Evolutionary conservation across 305 asterid species (phyloP).

Genomic region (Fraxinus dipetala): DNA sequence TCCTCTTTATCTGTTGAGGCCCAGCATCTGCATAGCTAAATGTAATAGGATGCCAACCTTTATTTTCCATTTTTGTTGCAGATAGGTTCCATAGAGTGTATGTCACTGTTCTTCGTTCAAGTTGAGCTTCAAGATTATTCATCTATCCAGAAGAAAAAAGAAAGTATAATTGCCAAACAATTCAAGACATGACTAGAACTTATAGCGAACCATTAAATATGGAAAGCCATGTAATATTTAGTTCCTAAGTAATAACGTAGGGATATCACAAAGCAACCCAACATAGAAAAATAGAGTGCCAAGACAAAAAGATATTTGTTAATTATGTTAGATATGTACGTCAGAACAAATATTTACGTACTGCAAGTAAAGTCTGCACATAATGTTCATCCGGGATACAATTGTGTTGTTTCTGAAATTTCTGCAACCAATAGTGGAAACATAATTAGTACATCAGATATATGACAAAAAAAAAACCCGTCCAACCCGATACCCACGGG

Average conservation of each 20-base stretch:
- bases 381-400: constrained; percentile 99
- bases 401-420: constrained; percentile 89
- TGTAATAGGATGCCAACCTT: constrained; percentile 86
- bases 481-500: not conserved
- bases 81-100: constrained; percentile 85
- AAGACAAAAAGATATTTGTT: not conserved
- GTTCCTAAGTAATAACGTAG: not conserved
- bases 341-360: constrained; percentile 33
- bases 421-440: constrained; percentile 51
- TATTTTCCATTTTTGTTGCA: constrained; percentile 43
- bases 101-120: constrained; percentile 87
- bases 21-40: constrained; percentile 63
- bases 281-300: not conserved
- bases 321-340: not conserved
- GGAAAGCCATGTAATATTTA: constrained; percentile 7
- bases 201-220: not conserved
- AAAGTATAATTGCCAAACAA: constrained; percentile 2
- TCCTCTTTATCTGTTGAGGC: constrained; percentile 60
- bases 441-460: constrained; percentile 10
- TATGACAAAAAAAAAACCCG: not conserved
- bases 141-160: constrained; percentile 41
- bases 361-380: constrained; percentile 84
- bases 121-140: constrained; percentile 72
- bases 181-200: constrained; percentile 7
- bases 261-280: not conserved